Conservation (phyloP, 2,329 filamentous ascomycete species). For the Pseudogymnoascus sp. region DNA sequence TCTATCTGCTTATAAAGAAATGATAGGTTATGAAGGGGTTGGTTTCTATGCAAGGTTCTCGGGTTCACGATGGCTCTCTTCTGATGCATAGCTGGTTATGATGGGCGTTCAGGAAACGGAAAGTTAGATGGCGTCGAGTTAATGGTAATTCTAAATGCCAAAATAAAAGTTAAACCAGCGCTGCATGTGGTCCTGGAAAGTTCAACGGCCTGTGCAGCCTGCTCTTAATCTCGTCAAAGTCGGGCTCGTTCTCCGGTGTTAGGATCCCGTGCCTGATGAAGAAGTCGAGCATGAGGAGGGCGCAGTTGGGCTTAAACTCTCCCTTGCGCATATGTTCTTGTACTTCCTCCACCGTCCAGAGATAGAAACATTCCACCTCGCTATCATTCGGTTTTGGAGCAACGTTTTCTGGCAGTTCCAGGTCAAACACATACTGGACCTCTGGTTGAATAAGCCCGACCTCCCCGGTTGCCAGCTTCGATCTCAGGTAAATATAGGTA, state of each 20-base stretch:
- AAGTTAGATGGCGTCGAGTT: slow-evolving; percentile 11
- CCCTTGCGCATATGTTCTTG: slow-evolving; percentile 59
- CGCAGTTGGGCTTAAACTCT: slow-evolving; percentile 90
- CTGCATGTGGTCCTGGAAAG: slow-evolving; percentile 62
- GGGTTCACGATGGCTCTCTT: slow-evolving; percentile 1
- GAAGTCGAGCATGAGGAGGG: slow-evolving; percentile 78
- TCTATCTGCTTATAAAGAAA: slow-evolving; percentile 93
- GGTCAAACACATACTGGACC: slow-evolving; percentile 83
- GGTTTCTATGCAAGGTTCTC: slow-evolving; percentile 15
- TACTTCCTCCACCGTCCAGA: slow-evolving; percentile 71
- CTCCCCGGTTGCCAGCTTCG: slow-evolving; percentile 70
- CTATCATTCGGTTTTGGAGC: slow-evolving; percentile 72
- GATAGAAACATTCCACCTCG: slow-evolving; percentile 78
- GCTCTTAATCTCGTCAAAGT: slow-evolving; percentile 67
- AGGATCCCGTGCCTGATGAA: slow-evolving; percentile 78
- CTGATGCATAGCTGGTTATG: neutral
- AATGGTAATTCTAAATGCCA: slow-evolving; percentile 6
- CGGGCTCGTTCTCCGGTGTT: slow-evolving; percentile 67
- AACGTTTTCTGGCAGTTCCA: slow-evolving; percentile 63
- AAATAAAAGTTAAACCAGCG: slow-evolving; percentile 10
- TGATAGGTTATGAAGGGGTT: slow-evolving; percentile 30
- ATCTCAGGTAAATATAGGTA: slow-evolving; percentile 78
- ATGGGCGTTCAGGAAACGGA: slow-evolving; percentile 9
- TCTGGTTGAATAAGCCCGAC: slow-evolving; percentile 79
- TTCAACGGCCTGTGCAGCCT: slow-evolving; percentile 72